phyloP scores from a whole-genome alignment of 352 stramenopile species.

The Globisporangium uncinulatum region DNA sequence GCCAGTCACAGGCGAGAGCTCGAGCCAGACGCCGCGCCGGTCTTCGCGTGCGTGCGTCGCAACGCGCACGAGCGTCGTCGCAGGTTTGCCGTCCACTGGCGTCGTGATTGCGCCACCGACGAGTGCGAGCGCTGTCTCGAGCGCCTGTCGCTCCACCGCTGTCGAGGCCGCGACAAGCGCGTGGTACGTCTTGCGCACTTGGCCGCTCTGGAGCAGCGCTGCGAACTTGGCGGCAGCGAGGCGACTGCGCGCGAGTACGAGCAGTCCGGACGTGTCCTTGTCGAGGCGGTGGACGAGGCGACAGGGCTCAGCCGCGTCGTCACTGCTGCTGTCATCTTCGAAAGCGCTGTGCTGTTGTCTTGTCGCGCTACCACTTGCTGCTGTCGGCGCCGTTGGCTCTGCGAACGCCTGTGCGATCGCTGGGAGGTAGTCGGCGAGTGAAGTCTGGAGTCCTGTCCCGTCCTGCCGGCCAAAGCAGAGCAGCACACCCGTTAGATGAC shows the following conservation, averaged over 20 bases:
- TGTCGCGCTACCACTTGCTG: neutral
- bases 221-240: conserved; percentile 62
- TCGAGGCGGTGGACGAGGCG: conserved; percentile 67
- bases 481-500: neutral
- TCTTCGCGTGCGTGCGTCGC: neutral
- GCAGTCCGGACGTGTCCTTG: conserved; percentile 58
- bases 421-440: conserved; percentile 40
- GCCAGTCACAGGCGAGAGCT: conserved; percentile 49
- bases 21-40: conserved; percentile 29
- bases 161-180: conserved; percentile 29
- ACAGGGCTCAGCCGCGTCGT: conserved; percentile 8
- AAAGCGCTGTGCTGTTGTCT: too few species aligned
- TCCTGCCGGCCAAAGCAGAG: conserved; percentile 14
- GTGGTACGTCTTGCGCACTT: conserved; percentile 57
- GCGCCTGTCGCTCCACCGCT: conserved; percentile 9
- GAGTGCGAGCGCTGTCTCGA: conserved; percentile 14
- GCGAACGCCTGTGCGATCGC: conserved; percentile 23
- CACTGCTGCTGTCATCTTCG: too few species aligned
- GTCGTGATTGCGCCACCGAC: conserved; percentile 21
- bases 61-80: conserved; percentile 27
- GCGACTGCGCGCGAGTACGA: conserved; percentile 61
- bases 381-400: neutral
- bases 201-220: conserved; percentile 25
- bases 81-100: conserved; percentile 40
- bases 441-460: conserved; percentile 34